Percentiles rank a stretch among this genome's conserved stretches.
These are phyloP conservation scores for Porogramme epimiltina DNA, from an alignment of 1,284 basidiomycete species.

Conservation along the genomic window DNA sequence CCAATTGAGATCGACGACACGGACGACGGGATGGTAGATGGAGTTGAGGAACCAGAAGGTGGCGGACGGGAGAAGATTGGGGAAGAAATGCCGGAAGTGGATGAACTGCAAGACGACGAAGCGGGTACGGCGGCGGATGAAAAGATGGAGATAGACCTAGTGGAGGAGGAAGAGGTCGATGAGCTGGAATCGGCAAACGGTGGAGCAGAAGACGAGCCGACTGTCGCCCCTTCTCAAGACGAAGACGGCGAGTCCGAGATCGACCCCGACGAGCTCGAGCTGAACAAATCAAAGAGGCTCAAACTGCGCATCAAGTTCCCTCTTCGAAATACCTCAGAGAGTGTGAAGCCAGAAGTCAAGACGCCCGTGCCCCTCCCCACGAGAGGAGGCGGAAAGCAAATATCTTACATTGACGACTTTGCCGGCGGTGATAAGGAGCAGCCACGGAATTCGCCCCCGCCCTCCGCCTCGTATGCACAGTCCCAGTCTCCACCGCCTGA, in stretches of 20 bases:
- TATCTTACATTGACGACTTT: too few relatives aligned
- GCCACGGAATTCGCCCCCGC: too few relatives aligned
- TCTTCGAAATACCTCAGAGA: conserved; percentile 19
- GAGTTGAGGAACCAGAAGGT: conserved; percentile 11
- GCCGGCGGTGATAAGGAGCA: too few relatives aligned
- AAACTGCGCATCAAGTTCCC: conserved; percentile 43
- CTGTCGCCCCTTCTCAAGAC: conserved; percentile 10
- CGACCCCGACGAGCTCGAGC: conserved; percentile 27
- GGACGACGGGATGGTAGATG: conserved; percentile 12
- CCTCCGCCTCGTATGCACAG: too few relatives aligned
- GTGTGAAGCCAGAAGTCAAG: conserved; percentile 8
- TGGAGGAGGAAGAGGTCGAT: conserved; percentile 13
- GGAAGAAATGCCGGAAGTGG: conserved; percentile 12
- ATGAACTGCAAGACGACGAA: conserved; percentile 8
- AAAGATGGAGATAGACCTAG: background rate
- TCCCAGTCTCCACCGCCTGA: too few relatives aligned
- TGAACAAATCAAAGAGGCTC: conserved; percentile 32
- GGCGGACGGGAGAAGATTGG: conserved; percentile 15
- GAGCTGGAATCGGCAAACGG: conserved; percentile 12
- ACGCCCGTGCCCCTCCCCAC: conserved; percentile 9
- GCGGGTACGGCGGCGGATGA: conserved; percentile 11
- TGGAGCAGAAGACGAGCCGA: background rate
- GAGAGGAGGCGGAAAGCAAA: conserved; percentile 22
- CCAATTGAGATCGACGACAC: conserved; percentile 2
- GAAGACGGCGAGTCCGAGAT: conserved; percentile 32